A percentile compares a stretch with the other conserved stretches of the same genome.
Conservation (phyloP, 768 basidiomycete genomes). For the Tylopilus felleus region DNA sequence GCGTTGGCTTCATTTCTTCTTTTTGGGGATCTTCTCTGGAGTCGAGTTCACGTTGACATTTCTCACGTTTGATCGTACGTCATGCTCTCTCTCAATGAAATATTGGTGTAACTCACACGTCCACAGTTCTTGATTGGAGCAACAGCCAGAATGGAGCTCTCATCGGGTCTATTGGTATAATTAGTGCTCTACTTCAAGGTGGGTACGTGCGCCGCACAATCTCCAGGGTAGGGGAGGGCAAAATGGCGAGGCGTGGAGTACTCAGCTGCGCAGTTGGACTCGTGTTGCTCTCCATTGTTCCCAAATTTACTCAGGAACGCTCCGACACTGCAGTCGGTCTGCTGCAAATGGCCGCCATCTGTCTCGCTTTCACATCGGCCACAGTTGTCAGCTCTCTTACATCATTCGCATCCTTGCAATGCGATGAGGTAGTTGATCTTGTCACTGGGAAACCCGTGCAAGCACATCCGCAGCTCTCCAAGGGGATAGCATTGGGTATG, state of each 20-base stretch:
- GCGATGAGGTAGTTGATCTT: slow-evolving; percentile 66
- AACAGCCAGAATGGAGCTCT: slow-evolving; percentile 86
- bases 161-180: slow-evolving; percentile 83
- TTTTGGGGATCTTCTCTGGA: slow-evolving; percentile 89
- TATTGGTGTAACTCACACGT: background rate
- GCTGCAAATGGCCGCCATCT: slow-evolving; percentile 69
- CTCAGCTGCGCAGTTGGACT: slow-evolving; percentile 70
- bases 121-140: slow-evolving; percentile 82
- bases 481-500: slow-evolving; percentile 78
- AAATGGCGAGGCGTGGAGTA: slow-evolving; percentile 81
- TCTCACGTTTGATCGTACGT: slow-evolving; percentile 83
- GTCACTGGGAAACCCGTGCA: slow-evolving; percentile 52
- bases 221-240: slow-evolving; percentile 71
- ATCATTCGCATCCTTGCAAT: slow-evolving; percentile 86
- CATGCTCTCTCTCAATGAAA: background rate
- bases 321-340: slow-evolving; percentile 47
- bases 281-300: slow-evolving; percentile 66
- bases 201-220: slow-evolving; percentile 88
- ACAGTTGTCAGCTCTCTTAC: slow-evolving; percentile 95
- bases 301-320: slow-evolving; percentile 45
- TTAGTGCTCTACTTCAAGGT: slow-evolving; percentile 88
- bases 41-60: slow-evolving; percentile 97
- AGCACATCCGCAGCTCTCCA: slow-evolving; percentile 67
- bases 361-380: slow-evolving; percentile 90
- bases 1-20: slow-evolving; percentile 74